A percentile compares a stretch with the other conserved stretches of the same genome.
phyloP scores from a whole-genome alignment of 2,329 filamentous ascomycete genomes.

The Cyphellophora attinorum region DNA sequence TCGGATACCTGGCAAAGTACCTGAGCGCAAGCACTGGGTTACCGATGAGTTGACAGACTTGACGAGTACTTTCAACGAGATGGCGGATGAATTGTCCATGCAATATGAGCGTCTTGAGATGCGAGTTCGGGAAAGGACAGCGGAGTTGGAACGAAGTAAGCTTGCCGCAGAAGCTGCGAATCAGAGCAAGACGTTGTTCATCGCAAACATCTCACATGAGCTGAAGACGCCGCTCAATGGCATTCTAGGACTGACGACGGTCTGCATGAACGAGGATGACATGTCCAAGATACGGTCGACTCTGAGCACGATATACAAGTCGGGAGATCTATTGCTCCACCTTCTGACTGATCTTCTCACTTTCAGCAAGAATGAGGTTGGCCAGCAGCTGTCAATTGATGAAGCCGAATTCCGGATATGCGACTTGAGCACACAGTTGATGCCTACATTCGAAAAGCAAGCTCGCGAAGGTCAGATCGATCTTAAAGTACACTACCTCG shows the following conservation, averaged over 20 bases:
- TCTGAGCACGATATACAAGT: constrained; percentile 80
- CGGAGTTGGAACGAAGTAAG: constrained; percentile 79
- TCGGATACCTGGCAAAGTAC: constrained; percentile 76
- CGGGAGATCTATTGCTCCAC: constrained; percentile 72
- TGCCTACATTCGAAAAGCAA: constrained; percentile 84
- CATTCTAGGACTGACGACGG: constrained; percentile 86
- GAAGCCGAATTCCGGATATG: constrained; percentile 75
- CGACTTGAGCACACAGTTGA: constrained; percentile 74
- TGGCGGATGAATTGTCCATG: constrained; percentile 81
- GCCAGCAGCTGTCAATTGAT: constrained; percentile 70
- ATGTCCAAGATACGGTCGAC: constrained; percentile 68
- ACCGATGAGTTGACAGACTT: constrained; percentile 80
- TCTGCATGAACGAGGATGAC: constrained; percentile 88
- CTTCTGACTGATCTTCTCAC: constrained; percentile 81
- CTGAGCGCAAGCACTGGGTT: constrained; percentile 62
- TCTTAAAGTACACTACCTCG: constrained; percentile 63
- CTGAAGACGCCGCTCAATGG: constrained; percentile 92
- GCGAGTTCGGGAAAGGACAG: constrained; percentile 71
- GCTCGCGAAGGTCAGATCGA: constrained; percentile 69
- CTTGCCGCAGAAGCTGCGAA: constrained; percentile 90
- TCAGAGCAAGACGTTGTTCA: constrained; percentile 93
- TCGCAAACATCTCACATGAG: constrained; percentile 83
- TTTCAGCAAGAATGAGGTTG: constrained; percentile 92
- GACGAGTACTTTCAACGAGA: constrained; percentile 79
- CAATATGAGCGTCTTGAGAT: constrained; percentile 80